Evolutionary conservation across 257 asterid genomes (phyloP).

Genomic region (Solanum sitiens): DNA sequence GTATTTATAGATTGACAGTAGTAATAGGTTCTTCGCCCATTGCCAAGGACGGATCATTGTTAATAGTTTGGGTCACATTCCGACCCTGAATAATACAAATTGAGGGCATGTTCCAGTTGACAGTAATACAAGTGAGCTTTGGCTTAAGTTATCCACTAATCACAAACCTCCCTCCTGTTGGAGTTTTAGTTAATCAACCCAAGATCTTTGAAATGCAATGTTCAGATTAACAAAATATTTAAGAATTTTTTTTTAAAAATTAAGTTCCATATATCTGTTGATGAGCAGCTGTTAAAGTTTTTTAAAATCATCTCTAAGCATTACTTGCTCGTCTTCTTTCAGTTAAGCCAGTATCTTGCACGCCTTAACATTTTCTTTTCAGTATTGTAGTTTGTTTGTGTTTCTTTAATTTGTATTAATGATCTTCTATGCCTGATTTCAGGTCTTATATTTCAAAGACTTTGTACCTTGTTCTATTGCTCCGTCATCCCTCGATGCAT

Average conservation of each 20-base stretch:
- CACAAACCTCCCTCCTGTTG: background rate
- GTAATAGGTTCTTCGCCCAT: background rate
- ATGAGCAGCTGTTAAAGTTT: background rate
- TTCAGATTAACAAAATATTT: background rate
- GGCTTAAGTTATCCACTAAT: background rate
- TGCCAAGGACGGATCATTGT: background rate
- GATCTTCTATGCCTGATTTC: slow-evolving; percentile 3
- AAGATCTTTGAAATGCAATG: background rate
- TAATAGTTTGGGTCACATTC: background rate
- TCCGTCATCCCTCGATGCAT: slow-evolving; percentile 50
- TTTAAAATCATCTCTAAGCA: background rate
- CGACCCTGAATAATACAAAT: background rate
- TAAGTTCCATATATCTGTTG: background rate
- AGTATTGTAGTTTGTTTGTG: background rate
- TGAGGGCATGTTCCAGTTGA: background rate
- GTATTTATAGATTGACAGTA: background rate
- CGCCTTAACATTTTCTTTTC: background rate
- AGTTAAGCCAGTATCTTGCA: background rate
- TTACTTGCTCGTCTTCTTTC: background rate
- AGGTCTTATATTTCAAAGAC: slow-evolving; percentile 68
- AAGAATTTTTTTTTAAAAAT: background rate
- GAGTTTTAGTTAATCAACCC: background rate
- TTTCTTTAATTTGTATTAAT: background rate
- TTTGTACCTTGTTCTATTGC: slow-evolving; percentile 54
- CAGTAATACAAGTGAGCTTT: background rate